These are phyloP conservation scores for Saturnispora serradocipensis DNA, from an alignment of 805 yeast species.

Conservation along the genomic window DNA sequence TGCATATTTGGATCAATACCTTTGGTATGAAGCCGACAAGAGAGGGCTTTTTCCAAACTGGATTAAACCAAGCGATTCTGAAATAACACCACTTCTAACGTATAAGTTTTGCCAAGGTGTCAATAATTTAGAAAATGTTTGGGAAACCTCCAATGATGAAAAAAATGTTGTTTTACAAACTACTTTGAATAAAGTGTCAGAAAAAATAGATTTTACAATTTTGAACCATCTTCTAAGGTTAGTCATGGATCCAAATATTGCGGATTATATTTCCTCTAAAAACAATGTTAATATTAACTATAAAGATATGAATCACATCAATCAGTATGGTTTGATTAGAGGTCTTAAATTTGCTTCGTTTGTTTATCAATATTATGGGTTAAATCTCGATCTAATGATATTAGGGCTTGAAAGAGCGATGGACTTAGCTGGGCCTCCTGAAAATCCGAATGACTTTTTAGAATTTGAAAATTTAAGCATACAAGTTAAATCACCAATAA, in stretches of 20 bases:
- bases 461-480: conserved; percentile 52
- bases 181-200: conserved; percentile 57
- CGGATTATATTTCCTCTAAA: conserved; percentile 89
- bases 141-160: conserved; percentile 72
- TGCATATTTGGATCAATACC: conserved; percentile 88
- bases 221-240: conserved; percentile 73
- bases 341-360: conserved; percentile 90
- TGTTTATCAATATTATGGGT: conserved; percentile 82
- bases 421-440: conserved; percentile 75
- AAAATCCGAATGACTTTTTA: conserved; percentile 65
- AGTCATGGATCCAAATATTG: conserved; percentile 81
- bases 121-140: conserved; percentile 65
- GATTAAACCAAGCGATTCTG: conserved; percentile 92
- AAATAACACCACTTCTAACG: conserved; percentile 83
- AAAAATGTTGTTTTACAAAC: conserved; percentile 81
- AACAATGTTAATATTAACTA: conserved; percentile 74
- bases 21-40: conserved; percentile 93
- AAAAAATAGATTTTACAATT: conserved; percentile 81
- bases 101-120: conserved; percentile 94
- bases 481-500: conserved; percentile 66
- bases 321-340: conserved; percentile 77
- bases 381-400: conserved; percentile 70
- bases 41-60: conserved; percentile 86
- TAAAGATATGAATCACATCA: conserved; percentile 92
- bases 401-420: conserved; percentile 81